These are phyloP conservation scores for Penicillium pulvis DNA, from an alignment of 495 filamentous ascomycete genomes.

Conservation along the genomic window DNA sequence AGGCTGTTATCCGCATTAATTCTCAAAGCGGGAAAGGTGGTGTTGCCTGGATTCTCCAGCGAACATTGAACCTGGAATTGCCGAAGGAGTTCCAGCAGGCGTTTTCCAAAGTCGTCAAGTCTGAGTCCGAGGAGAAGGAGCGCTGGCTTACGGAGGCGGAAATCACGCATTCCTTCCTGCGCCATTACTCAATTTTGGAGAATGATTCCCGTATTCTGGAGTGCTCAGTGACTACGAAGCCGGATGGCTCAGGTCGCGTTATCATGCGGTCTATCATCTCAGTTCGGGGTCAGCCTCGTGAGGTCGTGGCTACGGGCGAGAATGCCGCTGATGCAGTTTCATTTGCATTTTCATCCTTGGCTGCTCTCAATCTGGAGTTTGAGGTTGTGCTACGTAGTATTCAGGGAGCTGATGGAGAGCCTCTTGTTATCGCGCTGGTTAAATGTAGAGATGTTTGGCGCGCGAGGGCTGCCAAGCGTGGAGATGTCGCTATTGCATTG, in stretches of 20 bases:
- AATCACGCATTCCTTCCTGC: slow-evolving; percentile 7
- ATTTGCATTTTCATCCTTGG: background rate
- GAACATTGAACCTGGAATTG: slow-evolving; percentile 74
- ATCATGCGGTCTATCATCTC: background rate
- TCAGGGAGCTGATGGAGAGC: background rate
- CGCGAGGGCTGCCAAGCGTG: background rate
- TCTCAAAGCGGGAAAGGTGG: slow-evolving; percentile 88
- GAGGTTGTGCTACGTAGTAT: background rate
- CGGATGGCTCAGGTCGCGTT: background rate
- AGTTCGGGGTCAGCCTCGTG: background rate
- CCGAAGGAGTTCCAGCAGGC: slow-evolving; percentile 38
- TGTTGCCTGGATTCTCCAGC: slow-evolving; percentile 65
- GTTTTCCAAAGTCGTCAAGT: slow-evolving; percentile 10
- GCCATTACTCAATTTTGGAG: slow-evolving; percentile 9
- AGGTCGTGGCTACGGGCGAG: background rate
- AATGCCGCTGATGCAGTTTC: background rate
- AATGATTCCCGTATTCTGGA: slow-evolving; percentile 3
- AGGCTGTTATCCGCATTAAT: slow-evolving; percentile 89
- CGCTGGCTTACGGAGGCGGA: slow-evolving; percentile 7
- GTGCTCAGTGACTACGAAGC: background rate
- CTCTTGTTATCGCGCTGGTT: background rate
- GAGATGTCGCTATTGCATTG: background rate
- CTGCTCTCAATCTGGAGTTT: background rate
- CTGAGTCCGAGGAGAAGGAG: slow-evolving; percentile 4
- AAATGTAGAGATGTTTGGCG: background rate